Evolutionary conservation across 1,139 yeast genomes (phyloP), one percentile per base, ranked within the genome.

Genomic region (Pichia sp.): DNA sequence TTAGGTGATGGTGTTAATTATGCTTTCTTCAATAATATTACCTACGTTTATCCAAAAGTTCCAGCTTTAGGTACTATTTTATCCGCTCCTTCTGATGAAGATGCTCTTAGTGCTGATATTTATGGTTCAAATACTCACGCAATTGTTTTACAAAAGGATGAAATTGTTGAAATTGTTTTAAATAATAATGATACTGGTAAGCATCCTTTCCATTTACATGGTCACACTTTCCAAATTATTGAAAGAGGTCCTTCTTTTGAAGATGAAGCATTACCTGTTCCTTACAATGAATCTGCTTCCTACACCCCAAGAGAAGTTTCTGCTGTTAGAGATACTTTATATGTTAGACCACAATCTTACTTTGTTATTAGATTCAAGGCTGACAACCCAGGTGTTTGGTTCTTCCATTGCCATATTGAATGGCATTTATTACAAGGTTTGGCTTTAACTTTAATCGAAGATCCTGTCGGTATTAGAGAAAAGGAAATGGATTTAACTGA

Each of bases 121-220:
- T 90, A 90, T 68, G 97, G 97, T 54, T 68, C 84, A 45, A 84
- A 86, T 69, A 85, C 95, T 47, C 78, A 88, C 63, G 59, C 95
- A 0, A 72, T 76, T 63, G 83, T 90, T 12, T 67, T 89, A 51
- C 81, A 82, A 56, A 77, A 82, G 57, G 82, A 80, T 60, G 89
- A 81, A 61, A 70, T 74, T 57, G 76, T 87, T 43, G 95, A 87
- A 58, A 69, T 88, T 49, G 78, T 85, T 12, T 65, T 88, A 42
- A 85, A 86, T 63, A 84, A 87, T 53, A 65, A 70, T 52, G 96
- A 87, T 65, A 86, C 89, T 46, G 94, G 94, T 68, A 78, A 79
- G 53, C 96, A 88, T 67, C 96, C 96, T n/a, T 86, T 89, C 82
- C 96, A 88, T 64, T 69, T 88, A 57, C 96, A 88, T 59, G 96